Conservation (phyloP, 208 protist genomes). For the Crithidia expoeki region DNA sequence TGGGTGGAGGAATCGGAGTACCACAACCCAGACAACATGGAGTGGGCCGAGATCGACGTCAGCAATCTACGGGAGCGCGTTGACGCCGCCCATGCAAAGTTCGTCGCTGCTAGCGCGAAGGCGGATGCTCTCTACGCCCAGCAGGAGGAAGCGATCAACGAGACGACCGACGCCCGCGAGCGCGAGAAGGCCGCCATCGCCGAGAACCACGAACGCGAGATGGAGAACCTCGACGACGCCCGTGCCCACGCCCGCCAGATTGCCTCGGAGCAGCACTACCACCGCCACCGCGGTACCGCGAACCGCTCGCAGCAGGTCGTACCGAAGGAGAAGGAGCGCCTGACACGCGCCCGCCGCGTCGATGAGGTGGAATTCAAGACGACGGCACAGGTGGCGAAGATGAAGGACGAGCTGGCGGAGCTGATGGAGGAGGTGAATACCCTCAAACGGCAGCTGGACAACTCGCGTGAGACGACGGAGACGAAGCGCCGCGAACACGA, state of each 20-base stretch:
- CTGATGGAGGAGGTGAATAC: slow-evolving; percentile 72
- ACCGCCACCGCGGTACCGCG: slow-evolving; percentile 77
- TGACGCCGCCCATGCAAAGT: slow-evolving; percentile 37
- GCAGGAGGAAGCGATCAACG: slow-evolving; percentile 72
- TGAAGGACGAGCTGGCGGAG: slow-evolving; percentile 60
- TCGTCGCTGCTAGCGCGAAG: slow-evolving; percentile 33
- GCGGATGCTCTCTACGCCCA: slow-evolving; percentile 49
- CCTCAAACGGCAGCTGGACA: slow-evolving; percentile 68
- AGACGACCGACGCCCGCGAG: slow-evolving; percentile 75
- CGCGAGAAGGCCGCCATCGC: slow-evolving; percentile 54
- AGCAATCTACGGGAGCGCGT: slow-evolving; percentile 52
- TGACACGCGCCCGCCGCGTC: slow-evolving; percentile 52
- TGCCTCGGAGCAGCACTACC: slow-evolving; percentile 69
- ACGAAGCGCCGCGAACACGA: slow-evolving; percentile 46
- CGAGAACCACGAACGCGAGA: slow-evolving; percentile 66
- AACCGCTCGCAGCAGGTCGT: slow-evolving; percentile 34
- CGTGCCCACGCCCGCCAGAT: slow-evolving; percentile 58
- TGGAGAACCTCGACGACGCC: slow-evolving; percentile 60
- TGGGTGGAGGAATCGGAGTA: slow-evolving; percentile 54
- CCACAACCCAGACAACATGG: slow-evolving; percentile 56
- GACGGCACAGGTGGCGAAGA: slow-evolving; percentile 44
- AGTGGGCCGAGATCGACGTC: slow-evolving; percentile 55
- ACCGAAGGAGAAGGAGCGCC: slow-evolving; percentile 41
- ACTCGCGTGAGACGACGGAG: slow-evolving; percentile 46
- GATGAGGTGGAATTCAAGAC: slow-evolving; percentile 53